Conservation (phyloP, 495 filamentous ascomycete genomes). For the Podospora fimiseda region DNA sequence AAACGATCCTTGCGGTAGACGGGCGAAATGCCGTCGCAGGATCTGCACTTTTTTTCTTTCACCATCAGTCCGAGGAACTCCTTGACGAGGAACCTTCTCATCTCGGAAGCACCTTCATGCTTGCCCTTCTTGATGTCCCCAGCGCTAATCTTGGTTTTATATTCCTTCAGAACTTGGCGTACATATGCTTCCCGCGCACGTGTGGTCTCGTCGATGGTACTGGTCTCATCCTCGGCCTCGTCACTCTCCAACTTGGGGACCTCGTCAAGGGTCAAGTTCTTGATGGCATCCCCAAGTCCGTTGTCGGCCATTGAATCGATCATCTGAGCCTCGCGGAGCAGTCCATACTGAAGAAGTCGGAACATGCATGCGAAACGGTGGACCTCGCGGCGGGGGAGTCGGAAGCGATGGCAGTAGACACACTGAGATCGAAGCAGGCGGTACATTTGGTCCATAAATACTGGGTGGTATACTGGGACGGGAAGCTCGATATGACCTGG, state of each 20-base stretch:
- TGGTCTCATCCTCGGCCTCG: constrained; percentile 28
- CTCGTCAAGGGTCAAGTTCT: constrained; percentile 14
- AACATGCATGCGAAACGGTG: constrained; percentile 80
- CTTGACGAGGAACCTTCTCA: constrained; percentile 67
- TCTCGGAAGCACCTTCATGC: constrained; percentile 71
- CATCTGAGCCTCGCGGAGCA: constrained; percentile 65
- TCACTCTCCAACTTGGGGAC: constrained; percentile 19
- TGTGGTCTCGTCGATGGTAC: constrained; percentile 43
- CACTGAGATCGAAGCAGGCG: constrained; percentile 81
- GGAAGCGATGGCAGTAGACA: constrained; percentile 79
- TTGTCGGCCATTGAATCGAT: constrained; percentile 54
- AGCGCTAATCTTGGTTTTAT: constrained; percentile 43
- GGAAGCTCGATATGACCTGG: constrained; percentile 92
- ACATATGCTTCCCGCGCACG: constrained; percentile 65
- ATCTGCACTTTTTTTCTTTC: constrained; percentile 59
- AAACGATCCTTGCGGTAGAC: constrained; percentile 77
- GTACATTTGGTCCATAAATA: constrained; percentile 85
- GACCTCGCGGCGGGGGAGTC: constrained; percentile 62
- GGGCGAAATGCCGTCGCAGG: constrained; percentile 68
- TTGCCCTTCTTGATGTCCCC: constrained; percentile 57
- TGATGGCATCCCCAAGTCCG: constrained; percentile 29
- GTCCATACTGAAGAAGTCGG: constrained; percentile 74
- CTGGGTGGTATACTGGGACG: constrained; percentile 84
- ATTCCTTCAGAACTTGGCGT: constrained; percentile 52
- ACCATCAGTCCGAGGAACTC: constrained; percentile 68